Percentiles rank a stretch among this genome's conserved stretches.
These are phyloP conservation scores for Flueggea neowawraea DNA, from an alignment of 441 rosid species.

Conservation along the genomic window DNA sequence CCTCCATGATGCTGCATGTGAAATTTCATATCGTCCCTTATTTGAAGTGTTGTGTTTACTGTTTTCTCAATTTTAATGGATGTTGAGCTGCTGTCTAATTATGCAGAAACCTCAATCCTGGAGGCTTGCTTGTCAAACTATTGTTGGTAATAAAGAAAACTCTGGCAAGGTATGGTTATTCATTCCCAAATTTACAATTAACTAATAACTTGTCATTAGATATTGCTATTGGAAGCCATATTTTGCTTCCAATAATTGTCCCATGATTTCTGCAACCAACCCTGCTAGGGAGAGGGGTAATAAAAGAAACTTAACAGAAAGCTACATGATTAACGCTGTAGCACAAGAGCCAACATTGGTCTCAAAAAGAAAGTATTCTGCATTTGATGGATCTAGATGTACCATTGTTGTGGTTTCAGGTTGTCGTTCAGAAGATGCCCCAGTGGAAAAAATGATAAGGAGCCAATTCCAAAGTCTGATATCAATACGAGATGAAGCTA, in stretches of 20 bases:
- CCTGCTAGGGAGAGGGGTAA: too few relatives aligned
- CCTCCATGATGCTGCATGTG: neutral
- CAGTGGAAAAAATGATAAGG: too few relatives aligned
- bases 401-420: conserved; percentile 32
- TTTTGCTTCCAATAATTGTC: too few relatives aligned
- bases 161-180: conserved; percentile 64
- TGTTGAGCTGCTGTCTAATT: conserved; percentile 3
- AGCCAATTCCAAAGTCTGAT: neutral
- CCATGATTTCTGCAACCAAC: too few relatives aligned
- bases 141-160: conserved; percentile 80
- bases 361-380: neutral
- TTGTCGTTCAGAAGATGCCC: conserved; percentile 79
- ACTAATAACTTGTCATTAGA: too few relatives aligned
- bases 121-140: conserved; percentile 92
- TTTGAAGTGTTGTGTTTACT: neutral
- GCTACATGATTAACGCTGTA: too few relatives aligned
- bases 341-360: neutral
- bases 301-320: too few relatives aligned
- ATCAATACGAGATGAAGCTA: too few relatives aligned
- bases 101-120: conserved; percentile 82
- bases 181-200: too few relatives aligned
- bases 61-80: neutral
- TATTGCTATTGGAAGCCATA: neutral
- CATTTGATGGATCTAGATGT: conserved; percentile 5
- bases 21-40: neutral